Evolutionary conservation across 352 stramenopile genomes (phyloP).

Genomic region (Globisporangium nagaii): DNA sequence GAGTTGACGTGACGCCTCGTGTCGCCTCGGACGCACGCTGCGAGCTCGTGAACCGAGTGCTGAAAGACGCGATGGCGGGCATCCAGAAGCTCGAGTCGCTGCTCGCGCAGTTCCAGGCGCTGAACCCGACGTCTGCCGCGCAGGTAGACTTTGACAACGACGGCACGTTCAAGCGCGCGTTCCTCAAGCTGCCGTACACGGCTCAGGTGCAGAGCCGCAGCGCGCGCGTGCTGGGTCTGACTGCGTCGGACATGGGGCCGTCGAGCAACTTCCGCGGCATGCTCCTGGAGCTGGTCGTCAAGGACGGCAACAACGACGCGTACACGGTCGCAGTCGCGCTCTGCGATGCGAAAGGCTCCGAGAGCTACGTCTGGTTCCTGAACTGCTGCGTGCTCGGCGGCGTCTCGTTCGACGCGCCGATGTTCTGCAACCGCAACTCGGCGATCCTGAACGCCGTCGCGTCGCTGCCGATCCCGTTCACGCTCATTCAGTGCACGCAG

Average conservation of each 20-base stretch:
- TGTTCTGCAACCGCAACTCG: slow-evolving; percentile 29
- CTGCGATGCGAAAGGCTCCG: slow-evolving; percentile 24
- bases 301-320: slow-evolving; percentile 36
- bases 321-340: slow-evolving; percentile 29
- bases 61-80: slow-evolving; percentile 25
- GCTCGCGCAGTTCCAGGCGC: slow-evolving; percentile 30
- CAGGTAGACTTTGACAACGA: slow-evolving; percentile 25
- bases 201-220: slow-evolving; percentile 23
- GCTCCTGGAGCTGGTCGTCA: slow-evolving; percentile 30
- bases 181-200: slow-evolving; percentile 38
- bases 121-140: slow-evolving; percentile 27
- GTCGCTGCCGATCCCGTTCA: slow-evolving; percentile 21
- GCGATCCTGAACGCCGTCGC: slow-evolving; percentile 21
- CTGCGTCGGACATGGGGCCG: slow-evolving; percentile 23
- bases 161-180: slow-evolving; percentile 32
- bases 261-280: slow-evolving; percentile 32
- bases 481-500: slow-evolving; percentile 35
- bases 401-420: slow-evolving; percentile 23
- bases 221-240: slow-evolving; percentile 23
- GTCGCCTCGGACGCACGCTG: slow-evolving; percentile 37
- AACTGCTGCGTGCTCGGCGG: slow-evolving; percentile 23
- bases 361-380: slow-evolving; percentile 43
- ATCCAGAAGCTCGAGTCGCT: slow-evolving; percentile 48
- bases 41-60: slow-evolving; percentile 17
- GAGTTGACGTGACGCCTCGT: slow-evolving; percentile 27